phyloP scores from a whole-genome alignment of 768 basidiomycete genomes.

The Neoboletus brunneissimus region DNA sequence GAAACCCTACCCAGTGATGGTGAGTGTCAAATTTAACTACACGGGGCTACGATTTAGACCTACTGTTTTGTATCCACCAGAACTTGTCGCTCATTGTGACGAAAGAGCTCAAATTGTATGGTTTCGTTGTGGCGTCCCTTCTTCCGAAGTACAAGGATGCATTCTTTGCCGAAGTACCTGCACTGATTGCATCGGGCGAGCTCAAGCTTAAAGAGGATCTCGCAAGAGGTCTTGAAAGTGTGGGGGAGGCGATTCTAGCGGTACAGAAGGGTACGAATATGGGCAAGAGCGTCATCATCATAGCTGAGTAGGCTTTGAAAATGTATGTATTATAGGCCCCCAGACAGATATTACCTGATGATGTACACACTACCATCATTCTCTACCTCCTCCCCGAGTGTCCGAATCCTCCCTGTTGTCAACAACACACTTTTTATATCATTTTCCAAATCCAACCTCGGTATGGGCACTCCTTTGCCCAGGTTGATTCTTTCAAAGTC shows the following conservation, averaged over 20 bases:
- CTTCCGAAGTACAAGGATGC: conserved; percentile 36
- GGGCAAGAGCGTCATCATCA: conserved; percentile 25
- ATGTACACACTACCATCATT: conserved; percentile 26
- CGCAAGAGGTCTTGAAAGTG: conserved; percentile 41
- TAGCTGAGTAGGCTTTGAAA: conserved; percentile 4
- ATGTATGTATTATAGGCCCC: not conserved
- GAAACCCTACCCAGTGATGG: conserved; percentile 9
- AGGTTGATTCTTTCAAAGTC: conserved; percentile 15
- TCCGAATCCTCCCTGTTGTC: conserved; percentile 31
- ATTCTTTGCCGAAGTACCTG: conserved; percentile 43
- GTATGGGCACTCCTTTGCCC: conserved; percentile 2
- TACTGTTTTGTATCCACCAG: conserved; percentile 12
- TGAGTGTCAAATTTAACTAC: not conserved
- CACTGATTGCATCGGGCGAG: conserved; percentile 42
- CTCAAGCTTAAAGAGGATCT: conserved; percentile 49
- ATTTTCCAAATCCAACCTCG: conserved; percentile 8
- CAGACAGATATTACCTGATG: not conserved
- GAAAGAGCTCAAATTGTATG: conserved; percentile 41
- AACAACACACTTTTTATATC: conserved; percentile 12
- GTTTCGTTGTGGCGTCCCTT: conserved; percentile 39
- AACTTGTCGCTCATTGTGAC: conserved; percentile 40
- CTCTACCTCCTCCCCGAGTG: conserved; percentile 12
- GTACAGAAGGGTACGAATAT: conserved; percentile 35
- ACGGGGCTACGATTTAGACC: conserved; percentile 7
- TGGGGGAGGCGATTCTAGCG: conserved; percentile 38